Percentiles rank a stretch among this genome's conserved stretches.
These are phyloP conservation scores for Firmiana major DNA, from an alignment of 345 rosid species.

Conservation along the genomic window DNA sequence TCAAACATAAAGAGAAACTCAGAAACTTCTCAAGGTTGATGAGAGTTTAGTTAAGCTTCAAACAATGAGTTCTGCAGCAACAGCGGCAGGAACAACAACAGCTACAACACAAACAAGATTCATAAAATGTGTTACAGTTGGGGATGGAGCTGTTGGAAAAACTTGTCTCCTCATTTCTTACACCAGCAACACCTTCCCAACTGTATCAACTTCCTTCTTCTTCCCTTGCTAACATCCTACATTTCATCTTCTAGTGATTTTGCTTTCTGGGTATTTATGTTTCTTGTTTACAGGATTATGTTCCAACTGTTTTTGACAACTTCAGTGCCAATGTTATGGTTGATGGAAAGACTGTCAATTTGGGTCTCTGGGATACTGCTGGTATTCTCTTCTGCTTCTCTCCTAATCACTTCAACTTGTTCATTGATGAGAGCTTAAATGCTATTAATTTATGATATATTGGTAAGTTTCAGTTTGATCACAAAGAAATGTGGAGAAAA, in stretches of 20 bases:
- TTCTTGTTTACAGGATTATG: slow-evolving; percentile 44
- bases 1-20: neutral
- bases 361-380: slow-evolving; percentile 94
- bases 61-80: slow-evolving; percentile 4
- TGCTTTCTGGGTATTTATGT: neutral
- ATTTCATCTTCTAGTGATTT: neutral
- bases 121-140: slow-evolving; percentile 88
- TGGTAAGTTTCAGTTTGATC: neutral
- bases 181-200: slow-evolving; percentile 84
- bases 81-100: neutral
- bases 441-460: neutral
- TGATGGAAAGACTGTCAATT: slow-evolving; percentile 74
- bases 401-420: neutral
- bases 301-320: slow-evolving; percentile 81
- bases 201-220: slow-evolving; percentile 27
- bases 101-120: slow-evolving; percentile 52
- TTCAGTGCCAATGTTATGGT: slow-evolving; percentile 87
- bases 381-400: slow-evolving; percentile 39
- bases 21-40: neutral
- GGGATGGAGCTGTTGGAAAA: slow-evolving; percentile 94
- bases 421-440: neutral
- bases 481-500: neutral
- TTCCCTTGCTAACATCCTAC: neutral
- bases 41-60: neutral
- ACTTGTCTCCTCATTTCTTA: slow-evolving; percentile 83